Evolutionary conservation across 2,329 filamentous ascomycete species (phyloP).

Genomic region (Epichloe typhina): DNA sequence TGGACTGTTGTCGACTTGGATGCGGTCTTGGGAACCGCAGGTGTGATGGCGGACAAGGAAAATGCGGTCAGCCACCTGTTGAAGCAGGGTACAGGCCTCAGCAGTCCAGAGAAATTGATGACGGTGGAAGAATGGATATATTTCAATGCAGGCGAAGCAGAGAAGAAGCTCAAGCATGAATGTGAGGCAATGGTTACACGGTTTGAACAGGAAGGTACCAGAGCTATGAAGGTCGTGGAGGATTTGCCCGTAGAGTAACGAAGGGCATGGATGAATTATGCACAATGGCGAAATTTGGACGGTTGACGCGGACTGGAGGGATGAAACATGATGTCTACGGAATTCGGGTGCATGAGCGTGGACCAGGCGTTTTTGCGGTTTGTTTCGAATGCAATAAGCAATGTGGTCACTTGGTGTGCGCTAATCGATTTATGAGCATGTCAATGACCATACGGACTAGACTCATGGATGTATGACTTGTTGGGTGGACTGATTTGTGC

Average conservation of each 20-base stretch:
- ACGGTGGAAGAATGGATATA: slow-evolving; percentile 88
- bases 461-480: too few species aligned
- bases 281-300: neutral
- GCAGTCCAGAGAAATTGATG: slow-evolving; percentile 72
- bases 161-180: slow-evolving; percentile 64
- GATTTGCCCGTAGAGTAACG: slow-evolving; percentile 45
- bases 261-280: neutral
- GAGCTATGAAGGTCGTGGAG: slow-evolving; percentile 66
- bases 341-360: neutral
- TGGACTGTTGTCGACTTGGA: slow-evolving; percentile 75
- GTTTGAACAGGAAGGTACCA: slow-evolving; percentile 73
- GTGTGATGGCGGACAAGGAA: slow-evolving; percentile 34
- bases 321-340: neutral
- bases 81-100: slow-evolving; percentile 47
- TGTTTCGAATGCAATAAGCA: neutral
- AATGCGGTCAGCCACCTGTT: slow-evolving; percentile 37
- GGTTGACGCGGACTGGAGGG: neutral
- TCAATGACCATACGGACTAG: neutral
- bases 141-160: slow-evolving; percentile 66
- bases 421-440: neutral
- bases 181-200: slow-evolving; percentile 71
- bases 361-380: neutral
- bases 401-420: neutral
- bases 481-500: too few species aligned
- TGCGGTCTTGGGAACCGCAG: slow-evolving; percentile 42